Conservation (phyloP, 768 basidiomycete genomes). For the Pilatotrama ljubarskyi region DNA sequence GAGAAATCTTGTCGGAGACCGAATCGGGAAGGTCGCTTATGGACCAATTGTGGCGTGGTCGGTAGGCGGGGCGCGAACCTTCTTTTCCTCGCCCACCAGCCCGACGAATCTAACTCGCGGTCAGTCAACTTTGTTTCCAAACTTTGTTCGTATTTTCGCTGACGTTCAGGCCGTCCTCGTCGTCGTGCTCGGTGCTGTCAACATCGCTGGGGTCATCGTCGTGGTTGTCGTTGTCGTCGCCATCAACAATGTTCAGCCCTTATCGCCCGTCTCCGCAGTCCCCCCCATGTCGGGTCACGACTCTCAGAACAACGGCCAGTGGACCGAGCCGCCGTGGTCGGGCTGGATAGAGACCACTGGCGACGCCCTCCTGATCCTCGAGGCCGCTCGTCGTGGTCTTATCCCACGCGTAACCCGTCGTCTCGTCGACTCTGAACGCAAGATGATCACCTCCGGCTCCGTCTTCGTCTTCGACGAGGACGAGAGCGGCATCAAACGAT, state of each 20-base stretch:
- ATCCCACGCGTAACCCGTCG: constrained; percentile 92
- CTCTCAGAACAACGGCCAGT: constrained; percentile 36
- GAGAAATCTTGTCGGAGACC: constrained; percentile 14
- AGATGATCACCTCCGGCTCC: constrained; percentile 89
- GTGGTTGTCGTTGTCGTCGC: constrained; percentile 11
- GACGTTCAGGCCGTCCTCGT: constrained; percentile 35
- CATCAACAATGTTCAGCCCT: constrained; percentile 23
- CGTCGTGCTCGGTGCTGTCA: constrained; percentile 24
- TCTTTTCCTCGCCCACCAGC: constrained; percentile 29
- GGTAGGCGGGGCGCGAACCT: constrained; percentile 30
- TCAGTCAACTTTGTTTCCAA: constrained; percentile 72
- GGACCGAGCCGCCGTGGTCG: constrained; percentile 88
- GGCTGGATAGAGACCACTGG: constrained; percentile 96
- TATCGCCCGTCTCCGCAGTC: constrained; percentile 16
- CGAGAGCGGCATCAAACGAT: constrained; percentile 95
- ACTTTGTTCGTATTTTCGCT: constrained; percentile 56
- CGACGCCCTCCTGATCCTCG: constrained; percentile 95
- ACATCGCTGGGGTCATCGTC: background rate
- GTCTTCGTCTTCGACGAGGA: constrained; percentile 98
- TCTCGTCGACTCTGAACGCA: constrained; percentile 88
- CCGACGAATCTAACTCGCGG: constrained; percentile 59
- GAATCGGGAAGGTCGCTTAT: constrained; percentile 14
- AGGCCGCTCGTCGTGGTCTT: constrained; percentile 86
- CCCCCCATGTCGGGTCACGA: constrained; percentile 26
- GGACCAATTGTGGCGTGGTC: constrained; percentile 24